phyloP scores from a whole-genome alignment of 192 early-diverging fungal genomes.

The Coemansia sp. region DNA sequence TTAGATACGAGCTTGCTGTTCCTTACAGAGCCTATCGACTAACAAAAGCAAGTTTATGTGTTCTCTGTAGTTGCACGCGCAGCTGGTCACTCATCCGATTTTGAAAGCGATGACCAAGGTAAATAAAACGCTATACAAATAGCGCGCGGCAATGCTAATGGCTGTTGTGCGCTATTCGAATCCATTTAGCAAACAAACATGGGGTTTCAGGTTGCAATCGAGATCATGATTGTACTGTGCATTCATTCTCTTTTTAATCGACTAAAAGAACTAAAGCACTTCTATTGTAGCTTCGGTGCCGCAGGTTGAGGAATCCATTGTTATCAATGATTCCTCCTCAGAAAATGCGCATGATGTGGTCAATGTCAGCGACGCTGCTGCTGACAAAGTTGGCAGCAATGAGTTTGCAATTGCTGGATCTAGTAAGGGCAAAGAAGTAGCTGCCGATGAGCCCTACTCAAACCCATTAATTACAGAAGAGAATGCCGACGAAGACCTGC shows the following conservation, averaged over 20 bases:
- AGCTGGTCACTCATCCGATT: neutral
- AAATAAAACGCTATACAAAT: neutral
- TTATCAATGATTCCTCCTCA: neutral
- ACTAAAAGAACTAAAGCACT: neutral
- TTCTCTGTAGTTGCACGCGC: neutral
- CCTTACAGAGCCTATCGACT: neutral
- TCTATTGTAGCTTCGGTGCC: neutral
- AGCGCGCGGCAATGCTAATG: neutral
- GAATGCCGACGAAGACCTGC: neutral
- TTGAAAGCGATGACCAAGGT: slow-evolving; percentile 1
- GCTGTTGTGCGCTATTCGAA: no score
- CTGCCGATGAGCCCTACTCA: neutral
- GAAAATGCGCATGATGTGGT: neutral
- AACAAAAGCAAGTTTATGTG: no score
- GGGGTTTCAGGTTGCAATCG: neutral
- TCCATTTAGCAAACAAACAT: neutral
- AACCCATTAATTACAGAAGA: neutral
- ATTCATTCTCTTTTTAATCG: no score
- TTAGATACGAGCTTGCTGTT: neutral
- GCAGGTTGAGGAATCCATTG: neutral
- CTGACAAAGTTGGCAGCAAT: neutral
- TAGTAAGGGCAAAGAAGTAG: neutral
- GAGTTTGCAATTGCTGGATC: neutral
- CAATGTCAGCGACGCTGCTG: neutral
- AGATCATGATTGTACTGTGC: no score